Conservation (phyloP, 2,329 filamentous ascomycete species). For the Talaromyces rugulosus region DNA sequence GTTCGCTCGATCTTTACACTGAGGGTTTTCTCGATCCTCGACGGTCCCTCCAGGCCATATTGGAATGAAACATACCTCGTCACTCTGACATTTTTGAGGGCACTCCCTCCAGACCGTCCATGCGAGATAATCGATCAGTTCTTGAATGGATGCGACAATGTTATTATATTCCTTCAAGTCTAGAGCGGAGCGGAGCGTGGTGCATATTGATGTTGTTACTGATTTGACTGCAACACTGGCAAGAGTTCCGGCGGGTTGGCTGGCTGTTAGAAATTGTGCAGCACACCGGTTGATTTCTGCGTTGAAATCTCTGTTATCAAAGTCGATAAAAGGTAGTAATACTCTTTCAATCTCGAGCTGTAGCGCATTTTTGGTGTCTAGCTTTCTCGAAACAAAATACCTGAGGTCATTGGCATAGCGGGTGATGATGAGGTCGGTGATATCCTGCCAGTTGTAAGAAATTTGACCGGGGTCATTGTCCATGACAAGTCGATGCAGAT, state of each 20-base stretch:
- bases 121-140: constrained; percentile 48
- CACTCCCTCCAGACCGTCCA: constrained; percentile 61
- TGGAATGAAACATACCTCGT: constrained; percentile 57
- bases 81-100: constrained; percentile 43
- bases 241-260: constrained; percentile 13
- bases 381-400: constrained; percentile 26
- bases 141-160: constrained; percentile 29
- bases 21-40: constrained; percentile 52
- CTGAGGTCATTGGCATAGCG: constrained; percentile 57
- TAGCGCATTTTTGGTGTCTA: constrained; percentile 20
- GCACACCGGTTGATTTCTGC: constrained; percentile 29
- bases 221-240: constrained; percentile 24
- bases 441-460: constrained; percentile 60
- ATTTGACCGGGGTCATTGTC: constrained; percentile 22
- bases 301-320: constrained; percentile 22
- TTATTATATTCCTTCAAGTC: constrained; percentile 16
- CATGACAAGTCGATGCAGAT: constrained; percentile 44
- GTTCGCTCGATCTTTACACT: constrained; percentile 32
- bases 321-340: constrained; percentile 34
- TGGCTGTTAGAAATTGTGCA: constrained; percentile 28
- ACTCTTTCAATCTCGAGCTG: constrained; percentile 24
- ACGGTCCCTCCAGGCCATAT: constrained; percentile 58
- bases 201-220: constrained; percentile 28
- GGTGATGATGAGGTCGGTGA: constrained; percentile 61
- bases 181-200: constrained; percentile 23